Base-by-base conservation (phyloP, 176 grass and related monocot species). In the Eleusine indica region DNA sequence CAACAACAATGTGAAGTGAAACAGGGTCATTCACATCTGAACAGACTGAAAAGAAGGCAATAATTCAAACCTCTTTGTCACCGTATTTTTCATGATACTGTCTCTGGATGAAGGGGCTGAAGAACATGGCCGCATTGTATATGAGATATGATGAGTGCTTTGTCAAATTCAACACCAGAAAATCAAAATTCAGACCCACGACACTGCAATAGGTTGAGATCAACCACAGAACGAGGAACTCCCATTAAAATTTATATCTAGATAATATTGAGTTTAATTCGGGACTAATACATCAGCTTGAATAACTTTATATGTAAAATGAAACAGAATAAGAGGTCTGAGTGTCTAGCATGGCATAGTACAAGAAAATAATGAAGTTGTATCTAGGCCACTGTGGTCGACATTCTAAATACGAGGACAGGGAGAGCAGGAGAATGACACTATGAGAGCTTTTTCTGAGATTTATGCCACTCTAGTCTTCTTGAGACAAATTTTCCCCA, bases 71-170 rank as follows among this genome's bases (percentile, higher is more conserved):
- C 96, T 98, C 90, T 76, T 89, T 61, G 40, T 80, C 76, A 79
- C 96, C 96, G 62, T 87, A 98, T 65, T 90, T 91, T 4, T 98
- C 96, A 88, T 91, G 93, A 70, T 98, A 98, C 64, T 98, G 96
- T 69, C 67, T 93, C 70, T 95, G 91, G 35, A 98, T 85, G 82
- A 71, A 70, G 0, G 91, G 76, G 81, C 96, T 95, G 71, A 93
- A 98, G 87, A 88, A 98, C 71, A 98, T 73, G 70, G 87, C 87
- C 6, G 85, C 89, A 25, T 98, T 98, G 75, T 93, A 98, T 82
- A 98, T 85, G 58, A 98, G 96, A 80, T 98, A 98, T 56, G 96
- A 95, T 7, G 96, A 95, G 80, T 98, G 96, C 87, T 98, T 98
- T 82, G 92, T 98, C 73, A 98, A 84, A 80, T 95, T 98, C 29